Conservation (phyloP, 2,329 filamentous ascomycete genomes). For the Curvularia lunata region DNA sequence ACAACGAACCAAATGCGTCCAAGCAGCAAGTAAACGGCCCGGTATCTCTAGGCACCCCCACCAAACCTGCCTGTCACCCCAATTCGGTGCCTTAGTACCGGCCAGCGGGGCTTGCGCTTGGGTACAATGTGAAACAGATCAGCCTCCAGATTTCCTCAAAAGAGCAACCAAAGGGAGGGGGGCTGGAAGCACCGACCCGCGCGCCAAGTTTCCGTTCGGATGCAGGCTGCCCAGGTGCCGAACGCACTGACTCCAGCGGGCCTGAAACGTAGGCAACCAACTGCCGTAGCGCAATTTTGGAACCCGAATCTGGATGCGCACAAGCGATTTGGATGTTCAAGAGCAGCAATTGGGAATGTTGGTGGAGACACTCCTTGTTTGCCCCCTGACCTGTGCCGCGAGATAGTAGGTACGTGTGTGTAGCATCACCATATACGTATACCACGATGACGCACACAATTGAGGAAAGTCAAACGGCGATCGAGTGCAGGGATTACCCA, state of each 20-base stretch:
- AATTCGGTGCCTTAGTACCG: background rate
- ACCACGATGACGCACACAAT: background rate
- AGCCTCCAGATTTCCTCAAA: background rate
- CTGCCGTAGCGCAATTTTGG: background rate
- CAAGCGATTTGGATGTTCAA: background rate
- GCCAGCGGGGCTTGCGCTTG: background rate
- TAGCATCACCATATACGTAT: background rate
- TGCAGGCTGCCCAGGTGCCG: background rate
- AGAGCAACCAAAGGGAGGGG: background rate
- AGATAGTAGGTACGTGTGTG: background rate
- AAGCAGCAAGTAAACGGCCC: background rate
- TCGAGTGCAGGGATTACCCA: background rate
- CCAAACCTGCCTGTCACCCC: background rate
- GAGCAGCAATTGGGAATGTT: background rate
- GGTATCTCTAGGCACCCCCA: background rate
- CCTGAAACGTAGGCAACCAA: background rate
- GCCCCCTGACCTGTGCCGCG: background rate
- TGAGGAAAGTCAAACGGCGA: background rate
- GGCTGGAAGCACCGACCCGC: background rate
- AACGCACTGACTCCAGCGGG: background rate
- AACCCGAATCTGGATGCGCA: background rate
- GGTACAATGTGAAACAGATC: constrained; percentile 2
- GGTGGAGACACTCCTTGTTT: background rate
- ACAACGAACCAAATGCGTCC: background rate
- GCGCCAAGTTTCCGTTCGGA: background rate